A percentile compares a stretch with the other conserved stretches of the same genome.
phyloP scores from a whole-genome alignment of 495 filamentous ascomycete species.

The Trichoderma erinaceum region DNA sequence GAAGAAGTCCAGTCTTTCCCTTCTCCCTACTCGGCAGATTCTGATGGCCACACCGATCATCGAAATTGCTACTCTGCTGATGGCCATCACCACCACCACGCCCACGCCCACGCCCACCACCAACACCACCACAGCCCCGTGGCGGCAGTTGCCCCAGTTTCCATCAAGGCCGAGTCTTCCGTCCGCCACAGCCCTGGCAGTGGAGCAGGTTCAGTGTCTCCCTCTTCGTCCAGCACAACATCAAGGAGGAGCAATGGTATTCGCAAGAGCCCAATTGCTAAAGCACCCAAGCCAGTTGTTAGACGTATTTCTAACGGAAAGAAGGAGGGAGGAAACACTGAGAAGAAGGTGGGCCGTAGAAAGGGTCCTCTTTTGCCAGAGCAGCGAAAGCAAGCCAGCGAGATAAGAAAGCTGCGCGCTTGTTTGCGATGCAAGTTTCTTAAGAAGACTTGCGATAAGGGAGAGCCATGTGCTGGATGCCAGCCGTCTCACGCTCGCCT shows the following conservation, averaged over 20 bases:
- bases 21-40: slow-evolving; percentile 61
- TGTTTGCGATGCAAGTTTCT: slow-evolving; percentile 96
- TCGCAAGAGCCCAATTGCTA: slow-evolving; percentile 72
- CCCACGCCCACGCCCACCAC: slow-evolving; percentile 48
- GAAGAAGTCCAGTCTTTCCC: slow-evolving; percentile 72
- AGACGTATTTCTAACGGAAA: slow-evolving; percentile 69
- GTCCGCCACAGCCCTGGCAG: slow-evolving; percentile 48
- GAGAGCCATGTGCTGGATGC: slow-evolving; percentile 87
- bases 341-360: slow-evolving; percentile 85
- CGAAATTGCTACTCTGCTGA: slow-evolving; percentile 46
- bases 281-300: slow-evolving; percentile 68
- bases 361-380: slow-evolving; percentile 86
- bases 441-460: slow-evolving; percentile 96
- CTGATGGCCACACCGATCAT: slow-evolving; percentile 55
- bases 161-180: slow-evolving; percentile 61
- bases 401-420: slow-evolving; percentile 86
- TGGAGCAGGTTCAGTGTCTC: slow-evolving; percentile 56
- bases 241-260: slow-evolving; percentile 49
- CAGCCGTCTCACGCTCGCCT: slow-evolving; percentile 86
- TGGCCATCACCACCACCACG: slow-evolving; percentile 33
- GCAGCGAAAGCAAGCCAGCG: slow-evolving; percentile 86
- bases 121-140: slow-evolving; percentile 58
- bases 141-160: slow-evolving; percentile 59
- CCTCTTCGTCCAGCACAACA: slow-evolving; percentile 37
- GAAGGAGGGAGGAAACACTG: slow-evolving; percentile 57